phyloP scores from a whole-genome alignment of 148 eudicot species.

The Silene latifolia region DNA sequence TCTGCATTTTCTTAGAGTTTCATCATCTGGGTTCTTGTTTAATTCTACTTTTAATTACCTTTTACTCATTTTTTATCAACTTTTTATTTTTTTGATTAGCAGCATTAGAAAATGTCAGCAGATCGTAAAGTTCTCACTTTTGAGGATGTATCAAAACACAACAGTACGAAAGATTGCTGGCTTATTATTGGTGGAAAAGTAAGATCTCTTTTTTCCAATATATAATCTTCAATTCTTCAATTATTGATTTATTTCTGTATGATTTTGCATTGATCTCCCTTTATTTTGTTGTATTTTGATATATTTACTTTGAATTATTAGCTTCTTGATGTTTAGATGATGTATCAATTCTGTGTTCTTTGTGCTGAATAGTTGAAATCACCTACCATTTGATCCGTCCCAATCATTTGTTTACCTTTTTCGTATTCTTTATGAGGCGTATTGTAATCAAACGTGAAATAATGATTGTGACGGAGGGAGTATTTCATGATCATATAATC shows the following conservation, averaged over 20 bases:
- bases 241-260: not conserved
- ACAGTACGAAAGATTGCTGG: slow-evolving; percentile 61
- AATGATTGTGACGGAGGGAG: not conserved
- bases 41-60: not conserved
- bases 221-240: slow-evolving; percentile 1
- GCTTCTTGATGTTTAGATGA: not conserved
- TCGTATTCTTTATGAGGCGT: no score
- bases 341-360: no score
- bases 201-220: no score
- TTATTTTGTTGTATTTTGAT: not conserved
- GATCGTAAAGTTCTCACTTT: slow-evolving; percentile 46
- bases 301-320: not conserved
- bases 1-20: slow-evolving; percentile 13
- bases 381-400: no score
- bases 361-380: not conserved
- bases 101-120: slow-evolving; percentile 36
- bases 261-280: not conserved
- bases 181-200: slow-evolving; percentile 65
- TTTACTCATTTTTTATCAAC: slow-evolving; percentile 5
- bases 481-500: not conserved
- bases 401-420: no score
- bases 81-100: slow-evolving; percentile 15
- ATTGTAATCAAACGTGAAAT: no score
- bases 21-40: slow-evolving; percentile 12
- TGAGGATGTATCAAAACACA: slow-evolving; percentile 63